Percentiles rank a stretch among this genome's conserved stretches.
Conservation (phyloP, 106 monocot species). For the Gastrodia elata region DNA sequence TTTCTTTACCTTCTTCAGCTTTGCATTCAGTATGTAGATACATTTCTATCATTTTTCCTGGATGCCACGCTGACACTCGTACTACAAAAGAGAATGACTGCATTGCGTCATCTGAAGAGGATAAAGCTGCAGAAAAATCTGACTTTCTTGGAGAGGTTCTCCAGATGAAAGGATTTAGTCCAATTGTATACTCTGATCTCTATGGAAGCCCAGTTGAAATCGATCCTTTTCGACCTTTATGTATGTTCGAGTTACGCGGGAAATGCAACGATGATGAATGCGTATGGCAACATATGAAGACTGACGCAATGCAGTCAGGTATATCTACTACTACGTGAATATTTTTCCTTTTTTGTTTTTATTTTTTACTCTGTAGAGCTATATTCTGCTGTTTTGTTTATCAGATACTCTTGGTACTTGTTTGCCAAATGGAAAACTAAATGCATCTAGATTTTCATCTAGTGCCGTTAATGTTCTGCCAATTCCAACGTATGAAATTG, state of each 20-base stretch:
- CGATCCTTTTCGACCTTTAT: constrained; percentile 86
- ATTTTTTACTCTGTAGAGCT: constrained; percentile 1
- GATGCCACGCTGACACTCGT: background rate
- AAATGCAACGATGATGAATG: constrained; percentile 94
- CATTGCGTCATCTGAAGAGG: background rate
- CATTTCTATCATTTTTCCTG: constrained; percentile 20
- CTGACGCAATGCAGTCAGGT: constrained; percentile 17
- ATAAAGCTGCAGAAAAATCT: background rate
- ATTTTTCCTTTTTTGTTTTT: background rate
- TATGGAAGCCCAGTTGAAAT: constrained; percentile 19
- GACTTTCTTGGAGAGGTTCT: constrained; percentile 9
- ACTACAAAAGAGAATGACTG: constrained; percentile 4
- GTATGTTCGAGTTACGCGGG: constrained; percentile 94
- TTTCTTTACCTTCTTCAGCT: constrained; percentile 27
- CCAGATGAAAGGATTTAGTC: constrained; percentile 5
- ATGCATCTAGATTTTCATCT: constrained; percentile 10
- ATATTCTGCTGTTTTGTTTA: background rate
- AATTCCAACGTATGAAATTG: constrained; percentile 71
- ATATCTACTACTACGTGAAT: background rate
- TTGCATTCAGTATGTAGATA: constrained; percentile 30
- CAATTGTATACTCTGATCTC: constrained; percentile 5
- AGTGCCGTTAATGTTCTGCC: constrained; percentile 13
- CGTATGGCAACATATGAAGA: constrained; percentile 58
- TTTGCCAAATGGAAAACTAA: constrained; percentile 12
- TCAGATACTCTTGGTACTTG: constrained; percentile 23